Evolutionary conservation across 148 eudicot species (phyloP), one percentile per base, ranked within the genome.

Genomic region (Linanthus parryae): DNA sequence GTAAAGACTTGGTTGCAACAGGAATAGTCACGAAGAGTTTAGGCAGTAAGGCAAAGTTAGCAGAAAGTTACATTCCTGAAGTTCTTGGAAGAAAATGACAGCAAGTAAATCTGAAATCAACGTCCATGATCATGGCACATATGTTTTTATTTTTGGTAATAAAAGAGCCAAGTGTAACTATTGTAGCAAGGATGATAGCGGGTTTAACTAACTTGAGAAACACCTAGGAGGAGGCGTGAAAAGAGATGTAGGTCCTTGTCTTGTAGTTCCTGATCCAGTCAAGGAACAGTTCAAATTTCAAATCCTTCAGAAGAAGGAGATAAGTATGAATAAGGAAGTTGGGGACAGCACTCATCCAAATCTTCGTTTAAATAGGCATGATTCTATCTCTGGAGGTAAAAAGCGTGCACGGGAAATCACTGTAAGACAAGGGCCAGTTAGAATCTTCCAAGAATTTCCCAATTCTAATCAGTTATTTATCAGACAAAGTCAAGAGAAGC

Each of bases 371-470:
- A 71, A 63, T 59, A 75, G 85, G 8, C 45, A 38, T 35, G 26
- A 16, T 44, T 27, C 37, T 54, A 35, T 29, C 48, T 48, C 35
- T 25, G 51, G 33, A 12, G 13, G 50, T n/a, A 14, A 52, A 61
- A 65, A 57, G 44, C 50, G 49, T 42, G 61, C 20, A 2, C 23
- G 20, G 12, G 48, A 31, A 52, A 27, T 6, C 33, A 38, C 23
- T 29, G 55, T 68, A 58, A 46, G 45, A 52, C 51, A 64, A 82
- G 4, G 80, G 77, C 26, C n/a, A n/a, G n/a, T n/a, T n/a, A 77
- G 76, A 66, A 82, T 82, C 62, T 73, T 79, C 31, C 75, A 74
- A 41, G 90, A 82, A 34, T 74, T 74, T 62, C 57, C 72, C 26
- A 23, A 30, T 49, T 70, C 78, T 61, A 65, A n/a, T n/a, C n/a